Conservation (phyloP, 345 rosid species). For the Melastoma malabathricum region DNA sequence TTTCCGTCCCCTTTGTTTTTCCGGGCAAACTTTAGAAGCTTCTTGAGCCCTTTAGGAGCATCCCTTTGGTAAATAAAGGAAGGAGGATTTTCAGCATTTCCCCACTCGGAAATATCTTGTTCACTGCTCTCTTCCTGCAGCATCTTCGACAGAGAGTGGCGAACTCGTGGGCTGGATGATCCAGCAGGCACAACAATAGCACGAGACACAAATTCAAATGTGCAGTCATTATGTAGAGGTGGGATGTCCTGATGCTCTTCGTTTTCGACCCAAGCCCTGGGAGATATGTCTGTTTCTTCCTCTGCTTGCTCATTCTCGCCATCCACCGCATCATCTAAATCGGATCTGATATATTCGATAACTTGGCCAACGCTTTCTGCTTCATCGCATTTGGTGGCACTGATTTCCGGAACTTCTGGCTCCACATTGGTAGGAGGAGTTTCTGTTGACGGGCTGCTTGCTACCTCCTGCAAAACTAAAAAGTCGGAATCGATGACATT, state of each 20-base stretch:
- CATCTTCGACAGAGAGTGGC: slow-evolving; percentile 66
- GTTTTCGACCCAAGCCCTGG: slow-evolving; percentile 49
- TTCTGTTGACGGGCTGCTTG: slow-evolving; percentile 11
- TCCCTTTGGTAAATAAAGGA: slow-evolving; percentile 41
- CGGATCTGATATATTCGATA: slow-evolving; percentile 11
- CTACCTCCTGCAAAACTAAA: slow-evolving; percentile 16
- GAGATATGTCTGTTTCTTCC: slow-evolving; percentile 43
- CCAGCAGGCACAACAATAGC: slow-evolving; percentile 16
- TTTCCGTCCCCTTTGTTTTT: slow-evolving; percentile 56
- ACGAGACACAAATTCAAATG: slow-evolving; percentile 20
- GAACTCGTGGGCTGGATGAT: slow-evolving; percentile 37
- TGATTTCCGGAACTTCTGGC: slow-evolving; percentile 14
- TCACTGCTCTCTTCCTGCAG: slow-evolving; percentile 62
- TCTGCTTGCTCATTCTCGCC: slow-evolving; percentile 19
- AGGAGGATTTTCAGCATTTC: slow-evolving; percentile 56
- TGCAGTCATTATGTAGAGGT: slow-evolving; percentile 10
- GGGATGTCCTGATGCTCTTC: slow-evolving; percentile 32
- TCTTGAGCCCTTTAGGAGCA: slow-evolving; percentile 56
- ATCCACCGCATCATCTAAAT: slow-evolving; percentile 13
- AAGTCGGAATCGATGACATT: slow-evolving; percentile 13
- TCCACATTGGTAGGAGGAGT: slow-evolving; percentile 11
- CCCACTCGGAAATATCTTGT: slow-evolving; percentile 47
- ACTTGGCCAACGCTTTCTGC: slow-evolving; percentile 15
- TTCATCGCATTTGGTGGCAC: slow-evolving; percentile 13
- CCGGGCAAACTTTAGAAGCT: slow-evolving; percentile 55